A percentile compares a stretch with the other conserved stretches of the same genome.
phyloP scores from a whole-genome alignment of 2,329 filamentous ascomycete genomes.

The Penicillium crustosum region DNA sequence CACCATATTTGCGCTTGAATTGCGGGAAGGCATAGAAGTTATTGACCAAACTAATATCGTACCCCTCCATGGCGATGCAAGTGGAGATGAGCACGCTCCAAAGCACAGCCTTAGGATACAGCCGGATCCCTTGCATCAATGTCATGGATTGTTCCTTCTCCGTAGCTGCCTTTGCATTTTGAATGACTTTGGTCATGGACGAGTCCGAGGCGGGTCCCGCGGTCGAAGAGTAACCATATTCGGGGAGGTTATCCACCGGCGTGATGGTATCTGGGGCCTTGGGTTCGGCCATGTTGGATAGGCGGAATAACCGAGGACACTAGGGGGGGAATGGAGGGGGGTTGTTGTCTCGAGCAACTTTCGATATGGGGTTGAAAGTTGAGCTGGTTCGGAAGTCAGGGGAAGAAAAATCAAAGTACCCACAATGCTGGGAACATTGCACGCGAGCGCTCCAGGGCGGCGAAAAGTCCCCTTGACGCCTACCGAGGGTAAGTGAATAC shows the following conservation, averaged over 20 bases:
- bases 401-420: conserved; percentile 25
- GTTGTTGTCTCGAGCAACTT: background rate
- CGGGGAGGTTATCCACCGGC: conserved; percentile 18
- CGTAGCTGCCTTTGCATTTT: conserved; percentile 45
- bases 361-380: conserved; percentile 2
- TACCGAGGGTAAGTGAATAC: background rate
- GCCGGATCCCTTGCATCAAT: conserved; percentile 70
- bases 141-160: conserved; percentile 64
- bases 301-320: background rate
- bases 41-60: conserved; percentile 77
- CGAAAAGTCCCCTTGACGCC: conserved; percentile 3
- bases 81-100: conserved; percentile 89
- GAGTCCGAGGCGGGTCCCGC: conserved; percentile 23
- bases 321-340: background rate
- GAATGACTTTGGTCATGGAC: conserved; percentile 36
- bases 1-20: conserved; percentile 46
- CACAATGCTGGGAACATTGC: conserved; percentile 21
- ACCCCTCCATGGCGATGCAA: conserved; percentile 88
- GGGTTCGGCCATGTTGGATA: conserved; percentile 28
- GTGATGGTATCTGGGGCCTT: conserved; percentile 33
- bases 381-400: conserved; percentile 18
- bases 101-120: conserved; percentile 82
- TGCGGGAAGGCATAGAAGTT: conserved; percentile 65
- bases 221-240: conserved; percentile 14
- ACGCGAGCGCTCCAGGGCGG: conserved; percentile 18